Evolutionary conservation across 148 eudicot genomes (phyloP).

Genomic region (Beta vulgaris): DNA sequence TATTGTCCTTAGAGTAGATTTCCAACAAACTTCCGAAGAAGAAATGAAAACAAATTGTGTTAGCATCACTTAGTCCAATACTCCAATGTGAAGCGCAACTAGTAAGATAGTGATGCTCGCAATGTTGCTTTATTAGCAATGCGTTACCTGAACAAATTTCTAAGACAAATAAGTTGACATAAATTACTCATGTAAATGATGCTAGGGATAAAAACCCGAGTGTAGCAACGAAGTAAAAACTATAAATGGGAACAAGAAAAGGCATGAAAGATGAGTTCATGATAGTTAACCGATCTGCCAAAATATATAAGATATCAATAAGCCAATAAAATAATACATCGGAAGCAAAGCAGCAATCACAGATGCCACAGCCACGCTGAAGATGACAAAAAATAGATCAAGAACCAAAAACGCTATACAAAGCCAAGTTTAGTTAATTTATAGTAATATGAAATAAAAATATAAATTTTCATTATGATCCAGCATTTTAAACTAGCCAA

Average conservation of each 20-base stretch:
- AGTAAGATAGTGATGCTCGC: background rate
- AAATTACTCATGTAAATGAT: too few species aligned
- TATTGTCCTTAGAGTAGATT: background rate
- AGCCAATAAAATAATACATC: too few species aligned
- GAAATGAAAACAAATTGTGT: background rate
- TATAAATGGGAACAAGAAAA: background rate
- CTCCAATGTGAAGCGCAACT: background rate
- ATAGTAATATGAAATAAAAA: too few species aligned
- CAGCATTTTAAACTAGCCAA: too few species aligned
- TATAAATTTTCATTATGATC: too few species aligned
- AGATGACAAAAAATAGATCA: conserved; percentile 65
- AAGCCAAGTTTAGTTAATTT: too few species aligned
- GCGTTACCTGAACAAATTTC: background rate
- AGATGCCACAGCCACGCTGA: conserved; percentile 71
- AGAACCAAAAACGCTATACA: conserved; percentile 60
- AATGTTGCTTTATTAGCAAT: background rate
- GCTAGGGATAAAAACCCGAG: conserved; percentile 1
- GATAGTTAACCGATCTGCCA: conserved; percentile 63
- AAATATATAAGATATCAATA: conserved; percentile 60
- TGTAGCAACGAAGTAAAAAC: background rate
- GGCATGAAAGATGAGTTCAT: background rate
- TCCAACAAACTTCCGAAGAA: background rate
- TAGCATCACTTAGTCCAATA: background rate
- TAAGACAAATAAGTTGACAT: background rate
- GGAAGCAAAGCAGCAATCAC: conserved; percentile 71